A percentile compares a stretch with the other conserved stretches of the same genome.
Evolutionary conservation across 352 stramenopile genomes (phyloP).

Genomic region (Pythium dissimile): DNA sequence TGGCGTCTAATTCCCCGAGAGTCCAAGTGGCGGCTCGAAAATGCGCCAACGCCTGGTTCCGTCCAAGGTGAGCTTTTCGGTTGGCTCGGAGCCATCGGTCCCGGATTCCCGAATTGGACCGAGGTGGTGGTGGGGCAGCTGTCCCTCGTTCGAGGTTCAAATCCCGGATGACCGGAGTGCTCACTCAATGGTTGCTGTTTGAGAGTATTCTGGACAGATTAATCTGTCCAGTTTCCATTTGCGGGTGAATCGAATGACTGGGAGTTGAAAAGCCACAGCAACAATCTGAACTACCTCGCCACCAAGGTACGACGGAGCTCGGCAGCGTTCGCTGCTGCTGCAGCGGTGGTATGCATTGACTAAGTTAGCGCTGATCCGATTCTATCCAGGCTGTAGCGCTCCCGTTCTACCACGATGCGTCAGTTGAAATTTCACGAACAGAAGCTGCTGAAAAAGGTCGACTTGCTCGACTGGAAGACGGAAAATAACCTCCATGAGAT

Average conservation of each 20-base stretch:
- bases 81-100: slow-evolving; percentile 32
- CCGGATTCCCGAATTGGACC: slow-evolving; percentile 20
- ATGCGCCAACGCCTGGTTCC: neutral
- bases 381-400: neutral
- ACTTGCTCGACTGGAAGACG: slow-evolving; percentile 98
- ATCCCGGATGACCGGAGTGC: too few species aligned
- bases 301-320: slow-evolving; percentile 1
- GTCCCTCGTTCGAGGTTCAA: slow-evolving; percentile 3
- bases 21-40: slow-evolving; percentile 3
- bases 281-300: neutral
- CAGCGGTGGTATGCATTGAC: too few species aligned
- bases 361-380: neutral
- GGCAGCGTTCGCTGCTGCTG: neutral
- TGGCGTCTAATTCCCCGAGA: neutral
- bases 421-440: slow-evolving; percentile 96
- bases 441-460: slow-evolving; percentile 99
- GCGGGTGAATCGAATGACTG: slow-evolving; percentile 18
- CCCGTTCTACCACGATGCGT: slow-evolving; percentile 52
- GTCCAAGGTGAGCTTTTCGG: slow-evolving; percentile 10
- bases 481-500: slow-evolving; percentile 99
- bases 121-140: neutral
- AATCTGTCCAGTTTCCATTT: slow-evolving; percentile 21
- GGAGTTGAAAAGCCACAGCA: slow-evolving; percentile 25
- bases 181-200: too few species aligned
- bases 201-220: too few species aligned